Evolutionary conservation across 2,329 filamentous ascomycete species (phyloP).

Genomic region (Aureobasidium leucospermi): DNA sequence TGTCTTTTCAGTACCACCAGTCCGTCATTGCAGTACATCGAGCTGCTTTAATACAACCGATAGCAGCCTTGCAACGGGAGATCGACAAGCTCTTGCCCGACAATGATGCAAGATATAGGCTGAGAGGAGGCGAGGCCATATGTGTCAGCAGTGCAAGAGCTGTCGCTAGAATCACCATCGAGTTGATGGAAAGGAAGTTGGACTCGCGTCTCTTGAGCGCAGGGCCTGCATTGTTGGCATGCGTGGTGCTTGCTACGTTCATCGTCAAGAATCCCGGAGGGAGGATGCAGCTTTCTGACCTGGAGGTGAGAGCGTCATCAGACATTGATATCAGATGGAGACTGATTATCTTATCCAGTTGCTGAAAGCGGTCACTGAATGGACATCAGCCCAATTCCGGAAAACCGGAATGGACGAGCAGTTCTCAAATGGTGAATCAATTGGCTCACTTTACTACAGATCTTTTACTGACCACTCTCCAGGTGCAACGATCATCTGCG

Average conservation of each 20-base stretch:
- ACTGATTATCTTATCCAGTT: background rate
- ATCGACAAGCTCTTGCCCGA: background rate
- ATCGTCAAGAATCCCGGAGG: slow-evolving; percentile 7
- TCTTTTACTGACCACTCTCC: background rate
- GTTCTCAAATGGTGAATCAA: background rate
- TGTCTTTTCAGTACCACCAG: slow-evolving; percentile 12
- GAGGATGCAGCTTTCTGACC: slow-evolving; percentile 9
- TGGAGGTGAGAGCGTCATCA: background rate
- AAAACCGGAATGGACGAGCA: slow-evolving; percentile 9
- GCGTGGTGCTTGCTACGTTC: slow-evolving; percentile 5
- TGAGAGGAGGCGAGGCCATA: slow-evolving; percentile 4
- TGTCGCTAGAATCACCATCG: background rate
- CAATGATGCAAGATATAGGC: slow-evolving; percentile 1
- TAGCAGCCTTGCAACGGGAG: slow-evolving; percentile 1
- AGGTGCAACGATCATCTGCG: background rate
- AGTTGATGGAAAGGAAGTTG: background rate
- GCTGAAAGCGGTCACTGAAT: background rate
- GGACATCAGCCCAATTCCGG: background rate
- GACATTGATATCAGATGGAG: background rate
- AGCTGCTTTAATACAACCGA: slow-evolving; percentile 1
- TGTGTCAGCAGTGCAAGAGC: slow-evolving; percentile 10
- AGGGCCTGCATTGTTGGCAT: background rate
- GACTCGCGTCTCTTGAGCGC: slow-evolving; percentile 1
- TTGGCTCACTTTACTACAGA: background rate
- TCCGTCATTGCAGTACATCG: slow-evolving; percentile 9